phyloP scores from a whole-genome alignment of 225 moss, liverwort and hornwort genomes.

The Takakia lepidozioides region DNA sequence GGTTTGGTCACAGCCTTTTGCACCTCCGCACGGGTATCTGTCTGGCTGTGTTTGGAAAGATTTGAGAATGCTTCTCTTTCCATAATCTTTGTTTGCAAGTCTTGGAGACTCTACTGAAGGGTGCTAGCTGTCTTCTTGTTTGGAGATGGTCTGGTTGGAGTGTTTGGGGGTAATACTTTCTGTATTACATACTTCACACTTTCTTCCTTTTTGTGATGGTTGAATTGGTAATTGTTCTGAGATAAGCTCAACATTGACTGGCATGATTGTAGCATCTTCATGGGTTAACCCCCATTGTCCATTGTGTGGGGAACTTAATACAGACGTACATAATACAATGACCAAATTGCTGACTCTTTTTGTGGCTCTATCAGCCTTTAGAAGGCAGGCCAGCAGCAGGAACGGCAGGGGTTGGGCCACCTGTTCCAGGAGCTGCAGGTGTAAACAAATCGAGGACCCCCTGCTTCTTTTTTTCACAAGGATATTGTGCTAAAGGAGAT shows the following conservation, averaged over 20 bases:
- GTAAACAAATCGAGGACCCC: conserved; percentile 11
- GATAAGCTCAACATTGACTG: no score
- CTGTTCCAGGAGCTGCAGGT: conserved; percentile 2
- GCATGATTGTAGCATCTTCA: no score
- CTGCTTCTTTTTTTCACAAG: conserved; percentile 16
- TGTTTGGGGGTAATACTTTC: not conserved
- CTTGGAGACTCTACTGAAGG: not conserved
- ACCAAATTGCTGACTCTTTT: not conserved
- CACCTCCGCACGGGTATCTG: no score
- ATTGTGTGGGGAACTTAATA: no score
- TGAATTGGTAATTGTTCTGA: no score
- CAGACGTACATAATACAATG: no score
- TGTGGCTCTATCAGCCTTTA: conserved; percentile 32
- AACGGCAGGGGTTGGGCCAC: not conserved
- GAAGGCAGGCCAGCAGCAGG: conserved; percentile 38
- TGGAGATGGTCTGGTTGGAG: not conserved
- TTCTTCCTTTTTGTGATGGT: not conserved
- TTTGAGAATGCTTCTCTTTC: not conserved
- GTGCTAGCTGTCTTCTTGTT: not conserved
- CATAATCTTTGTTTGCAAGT: not conserved
- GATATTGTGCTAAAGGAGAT: conserved; percentile 16
- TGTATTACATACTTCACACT: no score
- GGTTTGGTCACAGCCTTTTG: no score
- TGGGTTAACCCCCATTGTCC: no score
- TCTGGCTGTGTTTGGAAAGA: not conserved